Evolutionary conservation across 441 rosid genomes (phyloP).

Genomic region (Mallotus japonicus): DNA sequence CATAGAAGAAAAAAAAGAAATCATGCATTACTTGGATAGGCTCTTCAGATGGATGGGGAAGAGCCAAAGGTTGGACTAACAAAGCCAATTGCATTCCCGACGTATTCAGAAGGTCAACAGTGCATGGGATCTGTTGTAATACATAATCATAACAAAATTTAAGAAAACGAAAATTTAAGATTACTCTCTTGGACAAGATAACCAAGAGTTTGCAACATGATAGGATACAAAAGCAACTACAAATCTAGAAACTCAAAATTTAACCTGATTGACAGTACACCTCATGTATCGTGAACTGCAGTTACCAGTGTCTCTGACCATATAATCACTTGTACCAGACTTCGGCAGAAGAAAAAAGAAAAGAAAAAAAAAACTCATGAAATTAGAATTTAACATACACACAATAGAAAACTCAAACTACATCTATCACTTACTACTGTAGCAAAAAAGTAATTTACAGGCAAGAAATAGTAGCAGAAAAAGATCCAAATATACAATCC

Average conservation of each 20-base stretch:
- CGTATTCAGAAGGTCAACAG: slow-evolving; percentile 61
- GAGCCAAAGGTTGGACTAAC: slow-evolving; percentile 69
- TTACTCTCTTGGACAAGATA: background rate
- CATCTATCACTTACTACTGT: background rate
- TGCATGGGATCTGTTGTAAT: slow-evolving; percentile 58
- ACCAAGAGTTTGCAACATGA: background rate
- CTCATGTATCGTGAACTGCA: slow-evolving; percentile 74
- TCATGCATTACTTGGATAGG: slow-evolving; percentile 52
- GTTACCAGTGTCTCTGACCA: slow-evolving; percentile 52
- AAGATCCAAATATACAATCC: background rate
- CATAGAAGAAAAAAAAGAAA: slow-evolving; percentile 1
- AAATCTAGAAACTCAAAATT: background rate
- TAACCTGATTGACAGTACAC: slow-evolving; percentile 74
- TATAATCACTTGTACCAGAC: slow-evolving; percentile 62
- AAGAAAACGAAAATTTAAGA: background rate
- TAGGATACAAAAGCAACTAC: background rate
- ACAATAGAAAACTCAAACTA: background rate
- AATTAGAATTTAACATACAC: slow-evolving; percentile 22
- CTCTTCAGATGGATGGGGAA: slow-evolving; percentile 75
- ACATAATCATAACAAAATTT: background rate
- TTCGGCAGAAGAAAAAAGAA: slow-evolving; percentile 9
- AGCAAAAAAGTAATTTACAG: background rate
- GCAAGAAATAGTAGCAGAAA: background rate
- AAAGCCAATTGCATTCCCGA: slow-evolving; percentile 72
- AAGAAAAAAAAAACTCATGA: slow-evolving; percentile 1